Percentiles rank a stretch among this genome's conserved stretches.
Evolutionary conservation across 176 grass and related monocot species (phyloP).

Genomic region (Oryza glumipatula): DNA sequence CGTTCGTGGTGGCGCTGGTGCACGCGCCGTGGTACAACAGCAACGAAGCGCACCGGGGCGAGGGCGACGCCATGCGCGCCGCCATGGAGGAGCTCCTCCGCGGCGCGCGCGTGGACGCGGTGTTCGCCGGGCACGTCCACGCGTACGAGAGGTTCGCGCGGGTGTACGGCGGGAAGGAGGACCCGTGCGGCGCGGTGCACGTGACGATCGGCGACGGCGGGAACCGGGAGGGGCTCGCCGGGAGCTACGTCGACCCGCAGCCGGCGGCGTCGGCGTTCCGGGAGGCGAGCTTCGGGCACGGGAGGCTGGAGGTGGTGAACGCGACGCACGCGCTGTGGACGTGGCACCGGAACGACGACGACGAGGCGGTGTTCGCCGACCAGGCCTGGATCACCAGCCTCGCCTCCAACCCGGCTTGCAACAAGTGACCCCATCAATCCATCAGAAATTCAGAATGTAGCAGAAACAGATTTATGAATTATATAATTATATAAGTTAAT

Average conservation of each 20-base stretch:
- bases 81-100: slow-evolving; percentile 63
- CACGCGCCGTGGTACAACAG: slow-evolving; percentile 86
- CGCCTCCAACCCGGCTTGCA: slow-evolving; percentile 42
- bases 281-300: slow-evolving; percentile 87
- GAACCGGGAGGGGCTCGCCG: slow-evolving; percentile 69
- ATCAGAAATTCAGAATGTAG: too few relatives aligned
- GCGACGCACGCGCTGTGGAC: slow-evolving; percentile 60
- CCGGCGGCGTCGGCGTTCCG: slow-evolving; percentile 57
- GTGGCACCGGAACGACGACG: slow-evolving; percentile 71
- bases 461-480: neutral
- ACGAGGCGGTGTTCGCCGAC: slow-evolving; percentile 46
- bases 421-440: neutral
- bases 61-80: slow-evolving; percentile 55
- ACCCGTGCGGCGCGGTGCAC: slow-evolving; percentile 60
- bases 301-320: slow-evolving; percentile 59
- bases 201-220: slow-evolving; percentile 77
- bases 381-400: slow-evolving; percentile 62
- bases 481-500: neutral
- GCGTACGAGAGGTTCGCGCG: slow-evolving; percentile 73
- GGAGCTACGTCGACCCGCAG: slow-evolving; percentile 40
- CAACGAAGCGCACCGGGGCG: slow-evolving; percentile 54
- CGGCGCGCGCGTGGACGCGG: slow-evolving; percentile 49
- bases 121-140: slow-evolving; percentile 62
- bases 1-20: slow-evolving; percentile 64
- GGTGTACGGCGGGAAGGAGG: slow-evolving; percentile 3